phyloP scores from a whole-genome alignment of 2,329 filamentous ascomycete genomes.

The Leptographium radiaticola region DNA sequence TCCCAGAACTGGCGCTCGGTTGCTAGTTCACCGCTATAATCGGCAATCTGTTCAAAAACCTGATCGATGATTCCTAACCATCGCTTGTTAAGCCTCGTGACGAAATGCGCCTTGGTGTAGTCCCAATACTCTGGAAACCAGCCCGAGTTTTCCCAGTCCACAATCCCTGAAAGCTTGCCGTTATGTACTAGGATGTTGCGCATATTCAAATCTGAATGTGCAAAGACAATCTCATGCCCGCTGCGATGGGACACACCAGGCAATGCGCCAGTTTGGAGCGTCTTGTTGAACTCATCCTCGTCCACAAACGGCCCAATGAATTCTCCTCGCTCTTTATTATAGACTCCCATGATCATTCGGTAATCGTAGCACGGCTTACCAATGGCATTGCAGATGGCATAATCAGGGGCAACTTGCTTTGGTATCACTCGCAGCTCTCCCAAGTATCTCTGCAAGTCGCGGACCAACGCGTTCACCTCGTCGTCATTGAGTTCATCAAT shows the following conservation, averaged over 20 bases:
- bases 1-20: constrained; percentile 2
- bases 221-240: constrained; percentile 1
- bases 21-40: background rate
- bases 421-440: no score
- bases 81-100: background rate
- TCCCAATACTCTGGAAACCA: constrained; percentile 4
- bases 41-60: background rate
- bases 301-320: no score
- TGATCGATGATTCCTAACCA: constrained; percentile 1
- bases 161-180: background rate
- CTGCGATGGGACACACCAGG: constrained; percentile 1
- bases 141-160: constrained; percentile 2
- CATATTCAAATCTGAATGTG: constrained; percentile 1
- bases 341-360: no score
- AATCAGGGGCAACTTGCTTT: no score
- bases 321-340: no score
- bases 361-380: no score
- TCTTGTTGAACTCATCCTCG: background rate
- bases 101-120: constrained; percentile 1
- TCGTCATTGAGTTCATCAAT: no score
- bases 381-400: no score
- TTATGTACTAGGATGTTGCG: constrained; percentile 1
- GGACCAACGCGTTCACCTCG: no score
- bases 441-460: no score
- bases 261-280: background rate